Evolutionary conservation across 257 asterid genomes (phyloP).

Genomic region (Coffea eugenioides): DNA sequence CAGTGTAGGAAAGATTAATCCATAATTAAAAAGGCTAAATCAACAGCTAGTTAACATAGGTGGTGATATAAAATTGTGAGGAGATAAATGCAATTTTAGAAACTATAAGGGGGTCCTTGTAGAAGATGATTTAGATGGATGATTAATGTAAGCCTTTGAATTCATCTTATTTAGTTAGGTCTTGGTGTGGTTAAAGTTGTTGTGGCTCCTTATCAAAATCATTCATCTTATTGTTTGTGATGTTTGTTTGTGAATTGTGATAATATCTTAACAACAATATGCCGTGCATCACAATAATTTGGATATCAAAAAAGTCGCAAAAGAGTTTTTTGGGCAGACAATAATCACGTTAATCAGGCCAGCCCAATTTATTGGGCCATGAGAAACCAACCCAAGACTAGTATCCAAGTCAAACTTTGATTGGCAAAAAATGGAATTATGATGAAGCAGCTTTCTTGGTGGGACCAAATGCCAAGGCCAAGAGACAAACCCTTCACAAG

Average conservation of each 20-base stretch:
- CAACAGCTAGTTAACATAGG: background rate
- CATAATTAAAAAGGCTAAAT: no score
- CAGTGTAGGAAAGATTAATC: no score
- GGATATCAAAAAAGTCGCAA: no score
- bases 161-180: no score
- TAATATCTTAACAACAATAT: no score
- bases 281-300: no score
- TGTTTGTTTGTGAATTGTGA: background rate
- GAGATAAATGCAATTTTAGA: background rate
- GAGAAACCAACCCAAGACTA: background rate
- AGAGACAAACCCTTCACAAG: conserved; percentile 3
- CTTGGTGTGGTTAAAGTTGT: no score
- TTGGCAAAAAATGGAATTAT: background rate
- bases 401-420: background rate
- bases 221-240: no score
- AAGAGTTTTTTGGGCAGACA: no score
- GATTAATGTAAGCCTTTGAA: no score
- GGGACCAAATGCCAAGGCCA: conserved; percentile 4
- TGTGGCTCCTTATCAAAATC: no score
- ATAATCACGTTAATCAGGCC: background rate
- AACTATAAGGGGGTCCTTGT: no score
- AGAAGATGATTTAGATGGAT: background rate
- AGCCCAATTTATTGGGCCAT: background rate
- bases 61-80: background rate
- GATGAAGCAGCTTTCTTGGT: background rate